These are phyloP conservation scores for Lecanicillium sp. DNA, from an alignment of 2,329 filamentous ascomycete species.

Conservation along the genomic window DNA sequence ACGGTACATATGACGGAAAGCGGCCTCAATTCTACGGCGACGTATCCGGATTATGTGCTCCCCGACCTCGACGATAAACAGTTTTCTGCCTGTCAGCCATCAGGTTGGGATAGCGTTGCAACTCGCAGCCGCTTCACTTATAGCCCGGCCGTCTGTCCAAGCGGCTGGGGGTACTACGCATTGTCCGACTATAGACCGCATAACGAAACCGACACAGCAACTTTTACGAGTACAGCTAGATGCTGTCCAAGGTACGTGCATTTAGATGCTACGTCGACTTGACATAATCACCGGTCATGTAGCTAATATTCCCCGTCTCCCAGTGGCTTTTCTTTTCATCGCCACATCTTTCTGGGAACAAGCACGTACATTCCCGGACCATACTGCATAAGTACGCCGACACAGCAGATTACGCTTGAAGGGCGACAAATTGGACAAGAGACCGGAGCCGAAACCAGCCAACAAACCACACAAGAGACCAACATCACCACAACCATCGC, in stretches of 20 bases:
- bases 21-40: not conserved
- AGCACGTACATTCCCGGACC: constrained; percentile 1
- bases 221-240: constrained; percentile 5
- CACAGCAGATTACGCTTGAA: too few species aligned
- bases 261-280: not conserved
- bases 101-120: constrained; percentile 4
- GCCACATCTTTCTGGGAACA: not conserved
- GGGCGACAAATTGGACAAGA: too few species aligned
- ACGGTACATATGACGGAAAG: constrained; percentile 1
- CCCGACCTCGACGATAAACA: constrained; percentile 2
- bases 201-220: constrained; percentile 3
- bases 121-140: not conserved
- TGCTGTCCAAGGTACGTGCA: constrained; percentile 6
- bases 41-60: constrained; percentile 4
- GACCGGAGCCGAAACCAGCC: not conserved
- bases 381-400: constrained; percentile 1
- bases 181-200: constrained; percentile 3
- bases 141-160: constrained; percentile 6
- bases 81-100: constrained; percentile 6
- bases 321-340: constrained; percentile 4
- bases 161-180: constrained; percentile 6
- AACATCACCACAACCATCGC: not conserved
- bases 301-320: not conserved
- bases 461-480: too few species aligned
- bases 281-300: not conserved